A percentile compares a stretch with the other conserved stretches of the same genome.
Evolutionary conservation across 1,139 yeast species (phyloP).

Genomic region (Kodamaea arcana): DNA sequence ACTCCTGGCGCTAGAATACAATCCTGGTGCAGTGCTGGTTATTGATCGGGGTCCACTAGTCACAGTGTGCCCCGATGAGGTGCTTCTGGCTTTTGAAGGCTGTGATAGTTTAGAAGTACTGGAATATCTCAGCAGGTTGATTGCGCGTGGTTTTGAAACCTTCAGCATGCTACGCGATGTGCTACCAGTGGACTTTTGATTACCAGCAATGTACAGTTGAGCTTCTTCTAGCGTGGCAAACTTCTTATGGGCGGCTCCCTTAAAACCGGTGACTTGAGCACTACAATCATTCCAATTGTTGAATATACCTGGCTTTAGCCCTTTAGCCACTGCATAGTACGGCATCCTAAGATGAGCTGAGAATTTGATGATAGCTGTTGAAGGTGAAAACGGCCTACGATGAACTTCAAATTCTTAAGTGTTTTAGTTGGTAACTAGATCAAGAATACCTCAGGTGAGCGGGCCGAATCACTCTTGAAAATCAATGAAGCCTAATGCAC

Average conservation of each 20-base stretch:
- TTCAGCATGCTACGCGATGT: not conserved
- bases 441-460: no score
- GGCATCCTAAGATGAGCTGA: not conserved
- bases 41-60: no score
- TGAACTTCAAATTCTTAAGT: no score
- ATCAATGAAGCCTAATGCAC: no score
- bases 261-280: slow-evolving; percentile 45
- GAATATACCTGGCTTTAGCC: slow-evolving; percentile 51
- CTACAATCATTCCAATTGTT: slow-evolving; percentile 49
- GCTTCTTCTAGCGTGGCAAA: slow-evolving; percentile 49
- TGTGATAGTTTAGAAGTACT: slow-evolving; percentile 1
- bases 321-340: slow-evolving; percentile 60
- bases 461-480: no score
- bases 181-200: not conserved
- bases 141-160: not conserved
- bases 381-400: no score
- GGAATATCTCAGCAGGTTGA: not conserved
- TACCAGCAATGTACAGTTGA: slow-evolving; percentile 3
- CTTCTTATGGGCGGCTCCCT: slow-evolving; percentile 53
- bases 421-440: no score
- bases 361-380: slow-evolving; percentile 10
- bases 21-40: not conserved
- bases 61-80: not conserved
- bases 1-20: not conserved
- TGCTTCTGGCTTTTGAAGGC: no score